Evolutionary conservation across 768 basidiomycete genomes (phyloP), one percentile per base, ranked within the genome.

Genomic region (Roridomyces roridus): DNA sequence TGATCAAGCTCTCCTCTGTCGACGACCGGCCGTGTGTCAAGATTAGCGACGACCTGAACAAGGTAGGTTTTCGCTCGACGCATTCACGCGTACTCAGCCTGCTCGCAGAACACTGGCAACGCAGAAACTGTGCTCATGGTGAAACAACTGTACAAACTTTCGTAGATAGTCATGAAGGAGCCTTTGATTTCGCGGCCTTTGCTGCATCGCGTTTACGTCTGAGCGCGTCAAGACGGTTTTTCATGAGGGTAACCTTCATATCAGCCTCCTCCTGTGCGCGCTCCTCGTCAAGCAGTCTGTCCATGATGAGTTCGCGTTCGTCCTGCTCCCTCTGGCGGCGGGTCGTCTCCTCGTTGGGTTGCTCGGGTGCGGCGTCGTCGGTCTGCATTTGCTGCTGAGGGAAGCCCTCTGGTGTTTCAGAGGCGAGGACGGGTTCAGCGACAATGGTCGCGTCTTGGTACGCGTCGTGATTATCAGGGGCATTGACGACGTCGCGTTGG

Each of bases 31-130:
- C 87, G 2, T 96, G 94, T 62, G 85, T 98, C 63, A 98, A 99
- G 74, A 85, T 99, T 64, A 95, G 93, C 51, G 97, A 98, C 70
- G 96, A 98, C 66, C 68, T 88, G 51, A 88, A 78, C 9, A 99
- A 98, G 85, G 82, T 79, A 59, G 40, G 67, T 54, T n/a, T 15
- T 42, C 20, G 21, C 0, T 8, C 8, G 10, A 8, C 25, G 18
- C 11, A 11, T 35, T 10, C 4, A n/a, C n/a, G n/a, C n/a, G n/a
- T n/a, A 9, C 23, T 48, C 11, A 39, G 2, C 24, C 44, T 20
- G 48, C 35, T 29, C 36, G 1, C 66, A 86, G 91, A 89, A 87
- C 60, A 92, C 89, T 2, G 92, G 92, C 6, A 78, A 89, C 59
- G 67, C 73, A 40, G 80, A 80, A 12, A 83, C 81, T 1, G 83